phyloP scores from a whole-genome alignment of 169 alveolate species.

The Eimeria falciformis region DNA sequence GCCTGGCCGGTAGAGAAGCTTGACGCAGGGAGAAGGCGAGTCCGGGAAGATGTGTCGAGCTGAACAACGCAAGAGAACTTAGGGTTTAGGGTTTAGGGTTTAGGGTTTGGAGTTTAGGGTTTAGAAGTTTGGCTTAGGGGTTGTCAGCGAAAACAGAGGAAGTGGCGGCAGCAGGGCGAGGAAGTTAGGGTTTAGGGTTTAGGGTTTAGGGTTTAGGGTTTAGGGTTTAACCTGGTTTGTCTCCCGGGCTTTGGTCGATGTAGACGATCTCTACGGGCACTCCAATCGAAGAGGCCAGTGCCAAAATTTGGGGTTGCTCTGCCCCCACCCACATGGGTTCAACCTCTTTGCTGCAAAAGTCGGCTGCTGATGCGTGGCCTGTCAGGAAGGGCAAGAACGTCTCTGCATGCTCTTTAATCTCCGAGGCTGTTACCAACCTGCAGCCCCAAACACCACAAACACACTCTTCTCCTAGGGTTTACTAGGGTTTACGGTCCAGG shows the following conservation, averaged over 20 bases:
- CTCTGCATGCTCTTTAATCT: conserved; percentile 26
- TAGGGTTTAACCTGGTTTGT: conserved; percentile 63
- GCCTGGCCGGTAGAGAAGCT: conserved; percentile 77
- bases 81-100: conserved; percentile 20
- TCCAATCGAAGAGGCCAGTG: conserved; percentile 25
- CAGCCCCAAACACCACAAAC: background rate
- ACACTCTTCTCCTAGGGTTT: background rate
- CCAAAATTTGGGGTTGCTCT: conserved; percentile 71
- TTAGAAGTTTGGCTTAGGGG: background rate
- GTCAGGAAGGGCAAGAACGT: conserved; percentile 68
- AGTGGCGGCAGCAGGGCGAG: too few relatives aligned
- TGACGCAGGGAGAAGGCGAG: conserved; percentile 8
- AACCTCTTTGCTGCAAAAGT: conserved; percentile 58
- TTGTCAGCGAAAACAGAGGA: too few relatives aligned
- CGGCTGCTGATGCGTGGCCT: conserved; percentile 7
- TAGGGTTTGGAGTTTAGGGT: background rate
- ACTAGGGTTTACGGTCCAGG: conserved; percentile 4
- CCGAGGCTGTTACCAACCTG: conserved; percentile 69
- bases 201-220: conserved; percentile 17
- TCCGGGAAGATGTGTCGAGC: conserved; percentile 72
- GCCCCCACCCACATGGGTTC: conserved; percentile 79
- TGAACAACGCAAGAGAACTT: conserved; percentile 2
- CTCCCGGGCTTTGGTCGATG: conserved; percentile 68
- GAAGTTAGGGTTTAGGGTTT: conserved; percentile 27
- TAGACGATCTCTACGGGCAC: conserved; percentile 65